phyloP scores from a whole-genome alignment of 495 filamentous ascomycete genomes.

The Letharia columbiana region DNA sequence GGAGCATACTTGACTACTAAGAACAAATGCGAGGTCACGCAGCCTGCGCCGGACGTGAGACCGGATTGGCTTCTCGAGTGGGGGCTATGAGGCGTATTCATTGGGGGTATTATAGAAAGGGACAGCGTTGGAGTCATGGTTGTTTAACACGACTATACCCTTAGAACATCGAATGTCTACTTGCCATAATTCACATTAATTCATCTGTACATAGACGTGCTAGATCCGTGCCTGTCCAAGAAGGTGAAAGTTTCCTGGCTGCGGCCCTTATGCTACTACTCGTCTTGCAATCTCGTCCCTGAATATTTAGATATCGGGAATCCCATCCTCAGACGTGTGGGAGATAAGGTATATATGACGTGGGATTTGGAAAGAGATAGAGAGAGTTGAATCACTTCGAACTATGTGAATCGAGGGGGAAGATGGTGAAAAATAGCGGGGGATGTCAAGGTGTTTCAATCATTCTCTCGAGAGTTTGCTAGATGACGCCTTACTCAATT shows the following conservation, averaged over 20 bases:
- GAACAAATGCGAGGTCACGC: constrained; percentile 39
- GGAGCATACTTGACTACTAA: constrained; percentile 77
- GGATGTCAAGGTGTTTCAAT: too few relatives aligned
- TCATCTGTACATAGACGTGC: background rate
- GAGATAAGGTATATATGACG: too few relatives aligned
- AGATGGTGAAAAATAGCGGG: too few relatives aligned
- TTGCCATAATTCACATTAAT: background rate
- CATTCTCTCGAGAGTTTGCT: too few relatives aligned
- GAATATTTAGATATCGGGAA: too few relatives aligned
- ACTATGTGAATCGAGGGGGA: too few relatives aligned
- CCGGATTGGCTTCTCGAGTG: constrained; percentile 27
- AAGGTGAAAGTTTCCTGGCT: background rate
- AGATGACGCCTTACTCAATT: too few relatives aligned
- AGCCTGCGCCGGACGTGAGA: constrained; percentile 26
- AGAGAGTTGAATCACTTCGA: too few relatives aligned
- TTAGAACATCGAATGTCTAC: background rate
- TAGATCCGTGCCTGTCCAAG: too few relatives aligned
- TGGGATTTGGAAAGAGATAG: too few relatives aligned
- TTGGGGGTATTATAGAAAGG: background rate
- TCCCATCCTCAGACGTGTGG: too few relatives aligned
- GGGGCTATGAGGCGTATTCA: constrained; percentile 11
- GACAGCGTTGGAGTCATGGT: background rate
- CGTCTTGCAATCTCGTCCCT: too few relatives aligned
- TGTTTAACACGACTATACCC: background rate
- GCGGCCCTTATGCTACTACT: background rate